Evolutionary conservation across 257 asterid species (phyloP), one percentile per base, ranked within the genome.

Genomic region (Paraleonurus japonicus): DNA sequence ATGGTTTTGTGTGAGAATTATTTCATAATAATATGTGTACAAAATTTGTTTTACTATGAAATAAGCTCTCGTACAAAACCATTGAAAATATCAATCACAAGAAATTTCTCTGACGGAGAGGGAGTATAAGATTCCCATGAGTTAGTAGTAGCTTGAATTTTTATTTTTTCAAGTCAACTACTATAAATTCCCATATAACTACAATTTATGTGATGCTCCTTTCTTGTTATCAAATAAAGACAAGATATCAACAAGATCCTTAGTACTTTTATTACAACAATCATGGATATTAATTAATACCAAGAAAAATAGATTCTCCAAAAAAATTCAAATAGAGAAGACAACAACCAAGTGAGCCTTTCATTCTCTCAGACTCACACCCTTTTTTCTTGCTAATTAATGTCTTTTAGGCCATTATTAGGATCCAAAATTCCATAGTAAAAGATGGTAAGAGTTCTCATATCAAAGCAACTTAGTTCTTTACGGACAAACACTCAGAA

Each of bases 321-420:
- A n/a, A 27, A 74, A 54, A 11, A 7, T 50, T 15, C 7, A 59
- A 27, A 27, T 19, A 59, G 65, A 27, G 43, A 20, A 24, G n/a
- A 47, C 24, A 66, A 48, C 20, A 17, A 50, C 27, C 35, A 1
- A 65, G 43, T 15, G 43, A 15, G 48, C 58, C 73, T 6, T 48
- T 37, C 70, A 61, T 75, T 71, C 64, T 70, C 65, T 77, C 2
- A 32, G 17, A 51, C 17, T n/a, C n/a, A n/a, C n/a, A n/a, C n/a
- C 7, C 1, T 58, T 5, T 26, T 57, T 15, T 32, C 0, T 32
- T 27, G 2, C 30, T n/a, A n/a, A n/a, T n/a, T 37, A 37, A 37
- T 37, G 45, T 10, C 23, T 16, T 16, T 48, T 5, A n/a, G n/a
- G n/a, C n/a, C n/a, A n/a, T n/a, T n/a, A n/a, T 4, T n/a, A 48